phyloP scores from a whole-genome alignment of 2,329 filamentous ascomycete genomes.

The Aspergillus sp. region DNA sequence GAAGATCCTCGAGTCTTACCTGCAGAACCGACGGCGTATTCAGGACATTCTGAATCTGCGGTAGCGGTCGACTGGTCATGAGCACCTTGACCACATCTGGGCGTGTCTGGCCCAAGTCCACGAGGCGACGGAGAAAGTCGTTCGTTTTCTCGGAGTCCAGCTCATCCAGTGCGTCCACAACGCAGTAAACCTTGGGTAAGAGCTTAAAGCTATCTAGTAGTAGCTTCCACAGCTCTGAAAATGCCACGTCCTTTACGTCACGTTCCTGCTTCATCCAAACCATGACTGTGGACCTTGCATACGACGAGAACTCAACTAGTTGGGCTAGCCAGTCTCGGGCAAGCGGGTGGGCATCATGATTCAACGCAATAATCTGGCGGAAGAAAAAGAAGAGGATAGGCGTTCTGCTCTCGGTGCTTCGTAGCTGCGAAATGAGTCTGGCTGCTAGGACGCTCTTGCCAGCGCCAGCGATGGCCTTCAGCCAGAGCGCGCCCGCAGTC shows the following conservation, averaged over 20 bases:
- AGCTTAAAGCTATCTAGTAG: background rate
- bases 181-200: constrained; percentile 35
- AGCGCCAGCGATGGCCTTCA: constrained; percentile 26
- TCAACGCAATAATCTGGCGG: constrained; percentile 23
- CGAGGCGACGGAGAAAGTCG: constrained; percentile 37
- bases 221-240: background rate
- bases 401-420: background rate
- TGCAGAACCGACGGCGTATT: background rate
- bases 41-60: constrained; percentile 12
- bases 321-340: constrained; percentile 24
- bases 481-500: constrained; percentile 19
- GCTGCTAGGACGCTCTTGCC: constrained; percentile 28
- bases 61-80: constrained; percentile 45
- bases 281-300: background rate
- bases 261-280: background rate
- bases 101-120: constrained; percentile 32
- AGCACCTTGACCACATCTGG: constrained; percentile 43
- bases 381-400: constrained; percentile 24
- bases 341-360: constrained; percentile 16
- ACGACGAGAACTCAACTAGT: constrained; percentile 5
- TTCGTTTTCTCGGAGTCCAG: constrained; percentile 42
- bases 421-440: constrained; percentile 14
- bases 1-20: constrained; percentile 1
- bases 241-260: background rate
- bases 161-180: constrained; percentile 50